phyloP scores from a whole-genome alignment of 352 stramenopile genomes.

The Pythium volutum region DNA sequence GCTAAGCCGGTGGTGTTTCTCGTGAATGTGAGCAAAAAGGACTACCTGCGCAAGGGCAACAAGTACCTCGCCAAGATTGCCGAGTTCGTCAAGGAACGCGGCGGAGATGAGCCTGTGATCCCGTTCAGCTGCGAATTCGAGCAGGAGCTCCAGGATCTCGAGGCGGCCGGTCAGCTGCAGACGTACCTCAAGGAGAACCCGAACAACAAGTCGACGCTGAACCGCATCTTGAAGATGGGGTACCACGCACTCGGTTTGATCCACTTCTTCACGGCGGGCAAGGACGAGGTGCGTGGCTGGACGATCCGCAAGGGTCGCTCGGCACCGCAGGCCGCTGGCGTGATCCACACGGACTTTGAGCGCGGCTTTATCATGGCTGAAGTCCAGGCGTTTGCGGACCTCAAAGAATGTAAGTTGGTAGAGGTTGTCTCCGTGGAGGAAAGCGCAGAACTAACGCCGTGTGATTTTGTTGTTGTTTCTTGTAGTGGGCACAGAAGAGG shows the following conservation, averaged over 20 bases:
- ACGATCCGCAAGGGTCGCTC: constrained; percentile 97
- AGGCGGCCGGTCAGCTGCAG: constrained; percentile 49
- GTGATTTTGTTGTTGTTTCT: not conserved
- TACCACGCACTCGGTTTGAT: constrained; percentile 98
- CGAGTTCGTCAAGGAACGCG: constrained; percentile 95
- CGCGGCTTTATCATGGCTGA: constrained; percentile 98
- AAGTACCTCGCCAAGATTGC: constrained; percentile 98
- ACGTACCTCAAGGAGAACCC: constrained; percentile 82
- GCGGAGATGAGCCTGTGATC: constrained; percentile 95
- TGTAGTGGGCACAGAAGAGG: constrained; percentile 79
- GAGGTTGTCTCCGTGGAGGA: not conserved
- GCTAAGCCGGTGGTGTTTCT: constrained; percentile 98
- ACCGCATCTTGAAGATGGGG: constrained; percentile 97
- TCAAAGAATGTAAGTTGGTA: constrained; percentile 80
- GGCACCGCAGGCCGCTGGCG: constrained; percentile 96
- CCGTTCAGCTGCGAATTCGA: constrained; percentile 98
- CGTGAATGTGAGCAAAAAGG: constrained; percentile 98
- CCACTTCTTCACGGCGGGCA: constrained; percentile 99
- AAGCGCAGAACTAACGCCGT: not conserved
- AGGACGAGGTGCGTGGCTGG: constrained; percentile 99
- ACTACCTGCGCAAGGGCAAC: constrained; percentile 98
- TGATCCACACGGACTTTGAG: constrained; percentile 99
- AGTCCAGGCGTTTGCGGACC: constrained; percentile 84
- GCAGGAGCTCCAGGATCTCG: constrained; percentile 89
- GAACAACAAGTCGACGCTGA: constrained; percentile 90